Conservation (phyloP, 2,329 filamentous ascomycete genomes). For the Aspergillus pseudoterreus region DNA sequence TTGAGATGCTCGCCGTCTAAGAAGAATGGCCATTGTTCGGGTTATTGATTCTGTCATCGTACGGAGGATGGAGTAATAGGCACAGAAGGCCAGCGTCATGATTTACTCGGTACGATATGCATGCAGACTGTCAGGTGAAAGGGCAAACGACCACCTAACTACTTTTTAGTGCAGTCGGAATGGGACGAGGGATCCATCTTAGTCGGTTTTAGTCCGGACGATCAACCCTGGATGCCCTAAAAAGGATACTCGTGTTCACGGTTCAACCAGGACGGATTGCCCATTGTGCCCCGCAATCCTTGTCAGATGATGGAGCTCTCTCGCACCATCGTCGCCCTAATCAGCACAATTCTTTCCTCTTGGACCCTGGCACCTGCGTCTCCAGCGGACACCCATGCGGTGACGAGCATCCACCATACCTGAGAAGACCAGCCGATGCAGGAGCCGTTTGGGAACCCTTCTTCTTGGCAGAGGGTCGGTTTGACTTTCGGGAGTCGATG, state of each 20-base stretch:
- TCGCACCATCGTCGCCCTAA: slow-evolving; percentile 2
- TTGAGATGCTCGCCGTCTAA: not conserved
- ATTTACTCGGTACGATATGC: not conserved
- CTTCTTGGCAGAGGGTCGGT: not conserved
- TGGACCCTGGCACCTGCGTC: not conserved
- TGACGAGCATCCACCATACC: not conserved
- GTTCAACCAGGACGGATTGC: slow-evolving; percentile 3
- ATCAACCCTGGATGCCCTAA: slow-evolving; percentile 9
- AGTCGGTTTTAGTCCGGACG: slow-evolving; percentile 1
- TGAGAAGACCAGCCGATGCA: not conserved
- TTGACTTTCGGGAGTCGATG: slow-evolving; percentile 9
- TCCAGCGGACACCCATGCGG: not conserved
- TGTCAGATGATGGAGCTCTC: slow-evolving; percentile 13
- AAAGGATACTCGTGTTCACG: slow-evolving; percentile 5
- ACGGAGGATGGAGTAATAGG: too few species aligned
- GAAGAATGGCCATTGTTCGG: too few species aligned
- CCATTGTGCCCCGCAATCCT: slow-evolving; percentile 11
- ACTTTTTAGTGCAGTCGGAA: not conserved
- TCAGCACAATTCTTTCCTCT: not conserved
- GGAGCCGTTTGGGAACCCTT: not conserved
- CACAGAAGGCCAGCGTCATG: not conserved
- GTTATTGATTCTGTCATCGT: too few species aligned
- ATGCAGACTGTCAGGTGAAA: not conserved
- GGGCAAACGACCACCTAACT: too few species aligned
- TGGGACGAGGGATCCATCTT: not conserved